Base-by-base conservation (phyloP, 2,329 filamentous ascomycete genomes). In the Beauveria varroae region DNA sequence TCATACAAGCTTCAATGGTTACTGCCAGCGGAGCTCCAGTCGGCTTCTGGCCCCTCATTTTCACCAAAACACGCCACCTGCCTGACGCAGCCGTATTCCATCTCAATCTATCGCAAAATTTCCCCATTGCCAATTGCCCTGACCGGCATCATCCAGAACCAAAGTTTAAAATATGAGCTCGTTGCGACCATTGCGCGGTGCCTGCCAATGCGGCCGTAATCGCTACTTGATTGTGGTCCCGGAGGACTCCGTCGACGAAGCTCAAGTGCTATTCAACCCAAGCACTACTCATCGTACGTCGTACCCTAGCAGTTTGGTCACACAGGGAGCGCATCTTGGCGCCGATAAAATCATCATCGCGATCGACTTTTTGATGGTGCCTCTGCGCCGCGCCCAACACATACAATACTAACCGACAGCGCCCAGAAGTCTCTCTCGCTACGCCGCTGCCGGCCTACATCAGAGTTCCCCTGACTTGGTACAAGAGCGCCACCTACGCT, bases 201-300 rank as follows among this genome's bases (percentile, higher is more conserved):
- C 86, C 65, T 96, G 93, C 77, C 86, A 88, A 58, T 97, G 93
- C 73, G 91, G 92, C 62, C 86, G 93, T 64, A 96, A 95, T 70
- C 82, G 87, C 70, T 96, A 96, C 75, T 80, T 86, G 62, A 85
- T 96, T 66, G 76, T 84, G 51, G 80, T 93, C 26, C 91, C 91
- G 1, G 72, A 78, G 22, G 74, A 80, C 67, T 77, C 82, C 46
- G 74, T 77, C 44, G 24, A 54, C 40, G 75, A 81, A 56, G 85
- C 87, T 18, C 81, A 86, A 66, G 85, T 96, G 24, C 83, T 91
- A 64, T 95, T 96, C 71, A 88, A 91, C 73, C 86, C 86, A 43
- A 83, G 85, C 63, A 78, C 80, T 61, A 78, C 81, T 44, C 89
- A 90, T 68, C 86, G 92, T 96, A 85, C 75, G 90, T 83, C 24